A percentile compares a stretch with the other conserved stretches of the same genome.
Conservation (phyloP, 2,329 filamentous ascomycete genomes). For the Apiospora aurea region DNA sequence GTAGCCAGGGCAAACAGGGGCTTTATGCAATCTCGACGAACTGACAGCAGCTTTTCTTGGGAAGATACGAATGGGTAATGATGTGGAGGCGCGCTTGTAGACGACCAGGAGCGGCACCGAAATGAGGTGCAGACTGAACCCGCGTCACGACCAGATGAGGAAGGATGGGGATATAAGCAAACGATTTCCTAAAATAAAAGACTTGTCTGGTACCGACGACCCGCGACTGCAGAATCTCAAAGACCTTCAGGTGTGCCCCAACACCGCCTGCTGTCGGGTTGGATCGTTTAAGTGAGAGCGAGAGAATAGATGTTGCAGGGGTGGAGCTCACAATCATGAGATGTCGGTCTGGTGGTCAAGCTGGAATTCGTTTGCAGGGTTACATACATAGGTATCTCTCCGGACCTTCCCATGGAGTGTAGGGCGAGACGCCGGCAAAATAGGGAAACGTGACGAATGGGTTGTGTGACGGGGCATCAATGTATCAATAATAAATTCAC, state of each 20-base stretch:
- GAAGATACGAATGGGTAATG: background rate
- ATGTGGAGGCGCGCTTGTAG: slow-evolving; percentile 7
- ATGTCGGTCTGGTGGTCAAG: slow-evolving; percentile 15
- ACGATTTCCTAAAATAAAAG: background rate
- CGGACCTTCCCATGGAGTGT: background rate
- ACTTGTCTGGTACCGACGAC: background rate
- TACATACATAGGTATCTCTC: slow-evolving; percentile 8
- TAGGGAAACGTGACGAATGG: slow-evolving; percentile 34
- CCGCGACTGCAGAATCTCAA: slow-evolving; percentile 4
- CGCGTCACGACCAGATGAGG: background rate
- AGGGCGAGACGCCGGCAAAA: slow-evolving; percentile 18
- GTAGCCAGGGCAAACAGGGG: background rate
- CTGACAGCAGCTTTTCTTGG: slow-evolving; percentile 5
- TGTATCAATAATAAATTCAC: slow-evolving; percentile 26
- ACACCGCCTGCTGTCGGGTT: slow-evolving; percentile 9
- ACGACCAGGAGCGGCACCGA: background rate
- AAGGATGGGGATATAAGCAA: slow-evolving; percentile 5
- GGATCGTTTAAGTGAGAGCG: background rate
- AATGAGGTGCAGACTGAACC: slow-evolving; percentile 17
- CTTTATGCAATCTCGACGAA: background rate
- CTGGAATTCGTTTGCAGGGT: slow-evolving; percentile 15
- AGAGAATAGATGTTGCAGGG: slow-evolving; percentile 14
- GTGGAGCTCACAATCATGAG: slow-evolving; percentile 5
- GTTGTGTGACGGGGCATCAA: slow-evolving; percentile 34
- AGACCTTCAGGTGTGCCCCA: background rate